Conservation (phyloP, 192 early-diverging fungal genomes). For the Spizellomyces punctatus region DNA sequence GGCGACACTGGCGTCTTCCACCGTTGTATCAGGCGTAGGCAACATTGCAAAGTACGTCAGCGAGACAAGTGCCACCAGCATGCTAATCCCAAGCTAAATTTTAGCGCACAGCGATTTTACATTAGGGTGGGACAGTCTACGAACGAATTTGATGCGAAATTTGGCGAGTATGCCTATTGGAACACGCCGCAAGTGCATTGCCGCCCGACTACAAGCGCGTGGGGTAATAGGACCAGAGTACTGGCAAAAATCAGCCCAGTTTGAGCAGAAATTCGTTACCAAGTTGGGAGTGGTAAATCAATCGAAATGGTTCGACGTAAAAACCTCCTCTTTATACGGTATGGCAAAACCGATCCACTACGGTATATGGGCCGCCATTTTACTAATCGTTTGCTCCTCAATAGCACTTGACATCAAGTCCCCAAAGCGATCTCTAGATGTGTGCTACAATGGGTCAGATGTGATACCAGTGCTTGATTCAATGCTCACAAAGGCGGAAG, state of each 20-base stretch:
- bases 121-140: conserved; percentile 33
- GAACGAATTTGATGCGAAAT: conserved; percentile 29
- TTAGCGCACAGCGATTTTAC: too few species aligned
- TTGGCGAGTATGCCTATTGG: conserved; percentile 20
- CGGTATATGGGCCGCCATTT: neutral
- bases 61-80: too few species aligned
- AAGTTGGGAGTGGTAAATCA: conserved; percentile 12
- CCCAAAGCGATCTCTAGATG: conserved; percentile 23
- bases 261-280: conserved; percentile 18
- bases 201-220: conserved; percentile 36
- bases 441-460: conserved; percentile 33
- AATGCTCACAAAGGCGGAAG: conserved; percentile 14
- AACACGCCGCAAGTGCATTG: conserved; percentile 6
- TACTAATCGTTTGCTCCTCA: neutral
- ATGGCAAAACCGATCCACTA: neutral
- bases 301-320: conserved; percentile 16
- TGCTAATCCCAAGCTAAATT: too few species aligned
- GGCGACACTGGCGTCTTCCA: conserved; percentile 23
- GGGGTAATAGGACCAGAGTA: conserved; percentile 37
- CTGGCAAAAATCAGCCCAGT: conserved; percentile 14
- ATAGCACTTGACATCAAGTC: conserved; percentile 35
- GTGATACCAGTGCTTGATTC: conserved; percentile 3
- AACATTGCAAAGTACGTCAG: neutral
- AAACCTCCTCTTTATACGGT: conserved; percentile 27
- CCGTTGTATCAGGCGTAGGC: too few species aligned